Evolutionary conservation across 306 rosid genomes (phyloP).

Genomic region (Vigna radiata): DNA sequence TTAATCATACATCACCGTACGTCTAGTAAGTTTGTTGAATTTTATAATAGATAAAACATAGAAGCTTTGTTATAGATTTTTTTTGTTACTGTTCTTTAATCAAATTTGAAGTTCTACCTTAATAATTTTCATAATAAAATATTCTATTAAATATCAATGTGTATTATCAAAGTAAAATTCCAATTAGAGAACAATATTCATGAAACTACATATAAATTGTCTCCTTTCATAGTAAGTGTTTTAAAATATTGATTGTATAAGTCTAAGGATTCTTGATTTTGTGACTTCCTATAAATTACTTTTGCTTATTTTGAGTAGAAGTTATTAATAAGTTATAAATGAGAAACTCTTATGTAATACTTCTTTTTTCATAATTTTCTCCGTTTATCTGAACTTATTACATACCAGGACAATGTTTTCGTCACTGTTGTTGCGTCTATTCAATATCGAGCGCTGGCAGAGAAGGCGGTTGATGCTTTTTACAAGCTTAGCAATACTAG

Average conservation of each 20-base stretch:
- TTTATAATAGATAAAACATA: too few species aligned
- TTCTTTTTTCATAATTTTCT: slow-evolving; percentile 4
- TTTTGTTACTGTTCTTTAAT: too few species aligned
- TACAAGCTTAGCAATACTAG: slow-evolving; percentile 82
- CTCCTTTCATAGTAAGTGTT: background rate
- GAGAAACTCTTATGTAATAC: background rate
- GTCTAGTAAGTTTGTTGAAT: background rate
- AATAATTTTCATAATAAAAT: too few species aligned
- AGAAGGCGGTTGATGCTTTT: slow-evolving; percentile 78
- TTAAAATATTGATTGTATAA: background rate
- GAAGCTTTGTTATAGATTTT: too few species aligned
- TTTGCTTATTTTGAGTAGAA: background rate
- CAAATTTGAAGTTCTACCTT: too few species aligned
- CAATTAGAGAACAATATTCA: too few species aligned
- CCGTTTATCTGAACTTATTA: slow-evolving; percentile 27
- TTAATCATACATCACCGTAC: background rate
- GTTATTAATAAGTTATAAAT: background rate
- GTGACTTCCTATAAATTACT: background rate
- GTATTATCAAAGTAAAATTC: too few species aligned
- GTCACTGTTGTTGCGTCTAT: slow-evolving; percentile 87
- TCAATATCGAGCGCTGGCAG: slow-evolving; percentile 77
- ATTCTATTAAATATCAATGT: too few species aligned
- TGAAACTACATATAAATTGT: too few species aligned
- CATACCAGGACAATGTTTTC: slow-evolving; percentile 75
- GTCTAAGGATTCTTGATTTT: background rate